These are phyloP conservation scores for Spongospora subterranea DNA, from an alignment of 208 protist genomes.

Conservation along the genomic window DNA sequence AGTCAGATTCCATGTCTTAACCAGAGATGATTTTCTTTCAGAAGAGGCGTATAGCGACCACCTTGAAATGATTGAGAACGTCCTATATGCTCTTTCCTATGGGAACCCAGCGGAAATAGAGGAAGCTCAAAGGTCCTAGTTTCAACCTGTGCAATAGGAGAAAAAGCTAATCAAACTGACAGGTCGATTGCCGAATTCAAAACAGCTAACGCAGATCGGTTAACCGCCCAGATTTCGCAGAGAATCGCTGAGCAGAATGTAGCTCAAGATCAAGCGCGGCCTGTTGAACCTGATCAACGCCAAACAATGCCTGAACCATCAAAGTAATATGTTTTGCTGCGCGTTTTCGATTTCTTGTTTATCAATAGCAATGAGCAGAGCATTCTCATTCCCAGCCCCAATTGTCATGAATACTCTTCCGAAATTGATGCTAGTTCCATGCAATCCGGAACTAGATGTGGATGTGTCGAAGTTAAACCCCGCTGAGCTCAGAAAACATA, in stretches of 20 bases:
- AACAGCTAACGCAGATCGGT: constrained; percentile 10
- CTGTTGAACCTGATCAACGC: not conserved
- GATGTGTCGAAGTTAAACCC: not conserved
- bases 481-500: not conserved
- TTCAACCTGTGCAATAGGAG: not conserved
- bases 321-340: no score
- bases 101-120: not conserved
- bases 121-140: not conserved
- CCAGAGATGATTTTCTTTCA: constrained; percentile 33
- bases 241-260: constrained; percentile 22
- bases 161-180: not conserved
- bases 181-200: not conserved
- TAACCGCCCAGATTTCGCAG: constrained; percentile 22
- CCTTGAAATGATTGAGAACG: constrained; percentile 42
- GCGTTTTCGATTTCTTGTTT: no score
- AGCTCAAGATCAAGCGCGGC: not conserved
- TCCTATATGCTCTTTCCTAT: constrained; percentile 7
- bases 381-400: no score
- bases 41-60: constrained; percentile 48
- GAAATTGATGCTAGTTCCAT: not conserved
- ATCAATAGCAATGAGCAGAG: no score
- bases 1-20: constrained; percentile 35
- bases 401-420: not conserved
- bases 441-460: not conserved
- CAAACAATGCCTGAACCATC: not conserved